Conservation (phyloP, 768 basidiomycete genomes). For the Suillus variegatus region DNA sequence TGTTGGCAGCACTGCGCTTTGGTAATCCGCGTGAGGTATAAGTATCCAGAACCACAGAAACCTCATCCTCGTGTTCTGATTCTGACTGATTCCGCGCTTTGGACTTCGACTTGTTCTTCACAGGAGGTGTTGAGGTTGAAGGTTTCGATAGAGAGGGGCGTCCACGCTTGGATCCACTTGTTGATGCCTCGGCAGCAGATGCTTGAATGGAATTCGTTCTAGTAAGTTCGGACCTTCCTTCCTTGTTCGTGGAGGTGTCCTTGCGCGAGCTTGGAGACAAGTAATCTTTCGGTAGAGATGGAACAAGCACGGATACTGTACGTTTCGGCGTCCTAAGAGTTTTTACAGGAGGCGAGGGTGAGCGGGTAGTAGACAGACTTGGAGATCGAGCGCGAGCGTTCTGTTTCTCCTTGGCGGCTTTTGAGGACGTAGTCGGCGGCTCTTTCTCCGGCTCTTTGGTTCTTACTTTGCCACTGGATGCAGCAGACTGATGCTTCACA, state of each 20-base stretch:
- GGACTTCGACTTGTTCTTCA: slow-evolving; percentile 7
- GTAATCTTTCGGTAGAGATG: slow-evolving; percentile 27
- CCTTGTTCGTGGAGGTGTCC: slow-evolving; percentile 3
- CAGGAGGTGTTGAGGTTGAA: slow-evolving; percentile 4
- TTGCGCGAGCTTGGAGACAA: slow-evolving; percentile 19
- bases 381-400: slow-evolving; percentile 8
- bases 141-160: slow-evolving; percentile 20
- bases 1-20: slow-evolving; percentile 56
- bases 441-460: slow-evolving; percentile 3
- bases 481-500: background rate
- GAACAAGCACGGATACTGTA: slow-evolving; percentile 30
- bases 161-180: slow-evolving; percentile 18
- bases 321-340: slow-evolving; percentile 18
- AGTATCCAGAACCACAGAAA: slow-evolving; percentile 16
- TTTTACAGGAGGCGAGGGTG: slow-evolving; percentile 10
- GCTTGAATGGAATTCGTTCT: slow-evolving; percentile 23
- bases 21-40: slow-evolving; percentile 20
- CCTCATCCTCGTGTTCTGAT: slow-evolving; percentile 5
- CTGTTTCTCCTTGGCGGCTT: slow-evolving; percentile 1
- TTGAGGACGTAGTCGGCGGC: slow-evolving; percentile 4
- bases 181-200: slow-evolving; percentile 26
- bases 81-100: slow-evolving; percentile 6
- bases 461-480: background rate
- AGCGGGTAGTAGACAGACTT: slow-evolving; percentile 13
- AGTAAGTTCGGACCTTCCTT: slow-evolving; percentile 7